Percentiles rank a stretch among this genome's conserved stretches.
These are phyloP conservation scores for Solanum tarijense DNA, from an alignment of 257 asterid genomes.

Conservation along the genomic window DNA sequence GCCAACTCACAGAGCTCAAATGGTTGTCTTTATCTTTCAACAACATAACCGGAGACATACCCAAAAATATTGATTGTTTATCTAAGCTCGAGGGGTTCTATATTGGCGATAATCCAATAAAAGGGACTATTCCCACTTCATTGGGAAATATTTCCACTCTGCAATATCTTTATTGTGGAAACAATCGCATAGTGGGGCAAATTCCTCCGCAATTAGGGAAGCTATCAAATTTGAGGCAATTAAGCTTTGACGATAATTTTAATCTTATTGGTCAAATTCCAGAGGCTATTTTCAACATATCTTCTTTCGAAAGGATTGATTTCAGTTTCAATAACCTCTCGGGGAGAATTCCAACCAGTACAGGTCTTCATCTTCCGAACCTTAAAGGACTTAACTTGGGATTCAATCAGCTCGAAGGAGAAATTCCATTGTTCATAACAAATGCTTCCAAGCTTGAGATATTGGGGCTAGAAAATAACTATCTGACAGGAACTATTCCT, in stretches of 20 bases:
- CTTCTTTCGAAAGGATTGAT: slow-evolving; percentile 5
- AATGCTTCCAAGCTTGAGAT: slow-evolving; percentile 17
- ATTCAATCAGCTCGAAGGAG: slow-evolving; percentile 11
- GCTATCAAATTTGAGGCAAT: slow-evolving; percentile 9
- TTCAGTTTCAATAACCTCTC: background rate
- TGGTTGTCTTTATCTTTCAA: too few relatives aligned
- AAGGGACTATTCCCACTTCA: too few relatives aligned
- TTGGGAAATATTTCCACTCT: too few relatives aligned
- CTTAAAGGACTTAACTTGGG: slow-evolving; percentile 3
- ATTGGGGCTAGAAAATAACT: slow-evolving; percentile 4
- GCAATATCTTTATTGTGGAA: too few relatives aligned
- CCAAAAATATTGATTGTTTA: slow-evolving; percentile 2
- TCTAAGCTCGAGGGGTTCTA: too few relatives aligned
- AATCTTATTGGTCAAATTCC: slow-evolving; percentile 26
- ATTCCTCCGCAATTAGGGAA: slow-evolving; percentile 21
- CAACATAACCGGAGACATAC: background rate
- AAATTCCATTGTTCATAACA: slow-evolving; percentile 15
- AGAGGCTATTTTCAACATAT: slow-evolving; percentile 19
- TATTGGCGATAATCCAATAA: too few relatives aligned
- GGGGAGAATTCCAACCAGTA: background rate
- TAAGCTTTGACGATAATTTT: background rate
- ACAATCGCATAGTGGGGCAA: too few relatives aligned
- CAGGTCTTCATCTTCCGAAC: slow-evolving; percentile 14
- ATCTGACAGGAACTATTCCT: slow-evolving; percentile 17
- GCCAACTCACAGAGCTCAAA: too few relatives aligned